Conservation (phyloP, 192 early-diverging fungal genomes). For the Kappamyces sp. region DNA sequence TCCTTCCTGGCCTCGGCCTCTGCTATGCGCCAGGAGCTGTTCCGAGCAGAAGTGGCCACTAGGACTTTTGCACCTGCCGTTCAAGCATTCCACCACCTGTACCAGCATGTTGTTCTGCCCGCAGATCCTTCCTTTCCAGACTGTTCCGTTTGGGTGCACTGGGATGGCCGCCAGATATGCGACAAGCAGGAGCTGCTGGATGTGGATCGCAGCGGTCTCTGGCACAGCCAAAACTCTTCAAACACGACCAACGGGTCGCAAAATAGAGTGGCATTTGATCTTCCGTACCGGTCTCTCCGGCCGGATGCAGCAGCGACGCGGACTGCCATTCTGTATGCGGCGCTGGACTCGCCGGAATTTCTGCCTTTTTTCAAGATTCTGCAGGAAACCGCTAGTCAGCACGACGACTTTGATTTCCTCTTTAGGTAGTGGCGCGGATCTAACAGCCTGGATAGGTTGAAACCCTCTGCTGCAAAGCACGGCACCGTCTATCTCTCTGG, state of each 20-base stretch:
- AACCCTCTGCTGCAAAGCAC: slow-evolving; percentile 20
- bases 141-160: slow-evolving; percentile 65
- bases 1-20: no score
- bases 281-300: slow-evolving; percentile 17
- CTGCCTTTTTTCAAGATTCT: slow-evolving; percentile 51
- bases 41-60: slow-evolving; percentile 41
- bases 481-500: slow-evolving; percentile 63
- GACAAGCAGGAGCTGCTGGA: slow-evolving; percentile 40
- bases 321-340: slow-evolving; percentile 69
- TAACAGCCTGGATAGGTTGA: slow-evolving; percentile 71
- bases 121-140: slow-evolving; percentile 37
- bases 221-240: slow-evolving; percentile 28
- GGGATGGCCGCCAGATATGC: slow-evolving; percentile 67
- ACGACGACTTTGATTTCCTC: slow-evolving; percentile 50
- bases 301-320: background rate
- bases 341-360: slow-evolving; percentile 57
- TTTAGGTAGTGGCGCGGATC: slow-evolving; percentile 60
- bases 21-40: background rate
- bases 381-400: slow-evolving; percentile 35
- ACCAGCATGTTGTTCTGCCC: slow-evolving; percentile 64
- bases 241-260: slow-evolving; percentile 22
- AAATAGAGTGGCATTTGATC: slow-evolving; percentile 16
- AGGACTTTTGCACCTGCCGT: slow-evolving; percentile 73
- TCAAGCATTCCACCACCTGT: slow-evolving; percentile 76
- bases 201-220: background rate